Percentiles rank a stretch among this genome's conserved stretches.
Evolutionary conservation across 495 filamentous ascomycete species (phyloP).

Genomic region (Talaromyces proteolyticus): DNA sequence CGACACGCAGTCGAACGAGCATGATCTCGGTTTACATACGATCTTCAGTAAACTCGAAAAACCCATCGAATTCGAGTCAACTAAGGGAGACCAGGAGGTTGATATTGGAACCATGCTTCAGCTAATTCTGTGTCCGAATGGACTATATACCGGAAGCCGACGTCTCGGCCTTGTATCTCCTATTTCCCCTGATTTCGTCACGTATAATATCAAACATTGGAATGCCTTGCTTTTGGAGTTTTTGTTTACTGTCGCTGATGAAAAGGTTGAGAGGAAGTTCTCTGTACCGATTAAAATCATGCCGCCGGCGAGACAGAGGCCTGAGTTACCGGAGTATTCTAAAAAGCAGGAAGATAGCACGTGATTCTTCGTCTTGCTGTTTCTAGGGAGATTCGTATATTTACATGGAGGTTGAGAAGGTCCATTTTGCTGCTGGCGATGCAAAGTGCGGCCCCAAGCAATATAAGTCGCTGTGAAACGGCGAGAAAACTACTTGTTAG

Average conservation of each 20-base stretch:
- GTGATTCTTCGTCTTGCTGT: no score
- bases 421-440: no score
- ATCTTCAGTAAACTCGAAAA: slow-evolving; percentile 6
- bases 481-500: no score
- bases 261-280: slow-evolving; percentile 7
- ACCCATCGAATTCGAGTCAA: slow-evolving; percentile 4
- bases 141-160: neutral
- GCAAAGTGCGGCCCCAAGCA: no score
- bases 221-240: slow-evolving; percentile 4
- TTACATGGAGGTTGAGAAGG: no score
- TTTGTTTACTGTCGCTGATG: slow-evolving; percentile 11
- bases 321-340: neutral
- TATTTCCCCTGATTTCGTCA: slow-evolving; percentile 14
- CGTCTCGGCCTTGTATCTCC: neutral
- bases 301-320: neutral
- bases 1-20: neutral
- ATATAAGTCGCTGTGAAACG: no score
- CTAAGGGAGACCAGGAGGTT: slow-evolving; percentile 10
- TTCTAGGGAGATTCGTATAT: no score
- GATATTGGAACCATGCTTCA: slow-evolving; percentile 11
- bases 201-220: slow-evolving; percentile 12
- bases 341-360: neutral
- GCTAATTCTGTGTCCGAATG: slow-evolving; percentile 8
- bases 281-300: neutral
- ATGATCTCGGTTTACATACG: slow-evolving; percentile 5